Base-by-base conservation (phyloP, 192 early-diverging fungal species). In the Coemansia sp. region DNA sequence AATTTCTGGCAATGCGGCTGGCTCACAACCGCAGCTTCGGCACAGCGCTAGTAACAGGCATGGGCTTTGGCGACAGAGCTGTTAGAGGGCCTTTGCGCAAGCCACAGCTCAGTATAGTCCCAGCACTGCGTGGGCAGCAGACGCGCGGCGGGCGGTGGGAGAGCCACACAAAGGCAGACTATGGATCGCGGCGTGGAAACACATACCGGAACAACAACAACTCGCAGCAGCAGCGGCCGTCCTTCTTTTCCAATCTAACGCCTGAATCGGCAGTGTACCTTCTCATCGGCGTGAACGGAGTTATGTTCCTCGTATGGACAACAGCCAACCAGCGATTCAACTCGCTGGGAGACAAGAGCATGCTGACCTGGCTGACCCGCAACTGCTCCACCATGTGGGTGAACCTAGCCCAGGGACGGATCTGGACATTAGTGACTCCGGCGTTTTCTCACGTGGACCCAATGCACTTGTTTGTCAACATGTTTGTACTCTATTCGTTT, bases 401-500 rank as follows among this genome's bases (percentile, higher is more conserved):
- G 44, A 75, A 80, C 50, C 62, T 77, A 9, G 60, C 32, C 8
- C 29, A 59, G 14, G 81, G 81, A 5, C 74, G 85, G 27, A 34
- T 77, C 17, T 86, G 78, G 77, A 86, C 85, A 27, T 67, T 84
- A 12, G 21, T 86, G 5, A 86, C 85, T 29, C 68, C 82, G 14
- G 81, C 77, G 62, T 86, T 86, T 48, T 84, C 82, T 45, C 85
- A 86, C 23, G 60, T 73, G 34, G 72, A 75, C 9, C 63, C 74
- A 5, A 58, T 75, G 66, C 85, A 86, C 62, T 12, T 82, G 61
- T 10, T 73, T 17, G 12, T 84, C 31, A 84, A 84, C 66, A 84
- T 86, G 82, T 72, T 86, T 69, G 66, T 81, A 46, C 74, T 84
- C 50, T 64, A 78, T 68, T 61, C 63, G 46, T 86, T 86, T 50